These are phyloP conservation scores for Cyberlindnera meyerae DNA, from an alignment of 805 yeast species.

Conservation along the genomic window DNA sequence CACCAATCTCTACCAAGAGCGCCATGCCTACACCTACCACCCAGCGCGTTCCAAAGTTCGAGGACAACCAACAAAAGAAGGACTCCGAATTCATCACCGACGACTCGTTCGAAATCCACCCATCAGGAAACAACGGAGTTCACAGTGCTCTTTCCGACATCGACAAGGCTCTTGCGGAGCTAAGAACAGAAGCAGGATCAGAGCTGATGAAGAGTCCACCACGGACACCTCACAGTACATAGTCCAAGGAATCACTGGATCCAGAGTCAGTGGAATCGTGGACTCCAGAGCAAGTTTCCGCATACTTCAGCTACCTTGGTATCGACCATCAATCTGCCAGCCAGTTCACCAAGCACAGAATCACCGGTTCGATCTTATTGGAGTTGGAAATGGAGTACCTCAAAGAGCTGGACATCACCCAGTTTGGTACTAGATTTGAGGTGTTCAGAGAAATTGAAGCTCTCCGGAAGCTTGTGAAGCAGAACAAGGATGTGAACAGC, in stretches of 20 bases:
- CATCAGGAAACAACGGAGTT: constrained; percentile 25
- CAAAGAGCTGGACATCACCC: constrained; percentile 85
- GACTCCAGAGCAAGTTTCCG: constrained; percentile 83
- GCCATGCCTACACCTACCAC: constrained; percentile 13
- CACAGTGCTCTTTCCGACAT: constrained; percentile 62
- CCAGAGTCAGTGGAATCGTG: constrained; percentile 54
- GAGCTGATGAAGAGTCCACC: constrained; percentile 7
- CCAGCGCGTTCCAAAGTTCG: constrained; percentile 10
- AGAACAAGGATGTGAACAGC: background rate
- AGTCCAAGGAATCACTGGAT: constrained; percentile 31
- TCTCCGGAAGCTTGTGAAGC: constrained; percentile 31
- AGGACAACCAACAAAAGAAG: constrained; percentile 5
- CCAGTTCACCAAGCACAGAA: constrained; percentile 80
- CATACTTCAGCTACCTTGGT: constrained; percentile 67
- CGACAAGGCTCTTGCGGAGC: constrained; percentile 65
- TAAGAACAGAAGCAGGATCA: constrained; percentile 33
- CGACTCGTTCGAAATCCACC: background rate
- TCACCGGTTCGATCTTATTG: constrained; percentile 78
- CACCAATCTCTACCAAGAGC: constrained; percentile 16
- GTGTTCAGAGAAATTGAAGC: constrained; percentile 84
- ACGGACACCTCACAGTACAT: constrained; percentile 15
- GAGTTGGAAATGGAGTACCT: constrained; percentile 82
- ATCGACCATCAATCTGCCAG: constrained; percentile 73
- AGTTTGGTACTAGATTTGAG: constrained; percentile 95
- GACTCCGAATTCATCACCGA: constrained; percentile 4